Conservation (phyloP, 169 alveolate species). For the Babesia ovata region DNA sequence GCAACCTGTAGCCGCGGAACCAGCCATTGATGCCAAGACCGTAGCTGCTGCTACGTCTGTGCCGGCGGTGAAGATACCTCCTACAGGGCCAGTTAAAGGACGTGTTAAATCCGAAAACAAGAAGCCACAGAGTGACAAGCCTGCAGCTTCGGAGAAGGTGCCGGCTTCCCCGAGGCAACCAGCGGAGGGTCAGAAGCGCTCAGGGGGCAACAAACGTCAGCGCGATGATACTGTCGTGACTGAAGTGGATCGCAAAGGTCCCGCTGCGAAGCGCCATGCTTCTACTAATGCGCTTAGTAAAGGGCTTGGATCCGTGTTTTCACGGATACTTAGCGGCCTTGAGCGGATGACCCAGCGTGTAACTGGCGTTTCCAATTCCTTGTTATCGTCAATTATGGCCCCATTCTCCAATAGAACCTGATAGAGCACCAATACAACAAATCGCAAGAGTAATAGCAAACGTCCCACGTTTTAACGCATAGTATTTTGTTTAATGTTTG, state of each 20-base stretch:
- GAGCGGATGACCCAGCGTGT: background rate
- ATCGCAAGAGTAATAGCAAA: slow-evolving; percentile 15
- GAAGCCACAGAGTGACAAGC: background rate
- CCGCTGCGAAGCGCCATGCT: slow-evolving; percentile 5
- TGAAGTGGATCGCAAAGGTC: background rate
- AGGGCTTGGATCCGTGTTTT: background rate
- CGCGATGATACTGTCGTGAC: background rate
- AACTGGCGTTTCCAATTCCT: background rate
- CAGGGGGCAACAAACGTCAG: background rate
- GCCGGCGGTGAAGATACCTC: background rate
- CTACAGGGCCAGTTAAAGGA: background rate
- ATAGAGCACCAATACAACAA: background rate
- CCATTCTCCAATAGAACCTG: slow-evolving; percentile 1
- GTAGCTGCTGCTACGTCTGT: background rate
- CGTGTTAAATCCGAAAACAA: background rate
- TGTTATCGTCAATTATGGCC: slow-evolving; percentile 2
- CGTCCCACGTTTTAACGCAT: background rate
- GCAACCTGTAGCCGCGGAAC: background rate
- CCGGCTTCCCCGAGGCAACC: background rate
- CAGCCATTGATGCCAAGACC: background rate
- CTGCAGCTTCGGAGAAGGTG: background rate
- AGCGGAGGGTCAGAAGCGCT: background rate
- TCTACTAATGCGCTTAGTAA: background rate
- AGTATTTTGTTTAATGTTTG: background rate
- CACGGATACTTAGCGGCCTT: background rate